Evolutionary conservation across 2,329 filamentous ascomycete species (phyloP), one percentile per base, ranked within the genome.

Genomic region (Alternaria ethzedia): DNA sequence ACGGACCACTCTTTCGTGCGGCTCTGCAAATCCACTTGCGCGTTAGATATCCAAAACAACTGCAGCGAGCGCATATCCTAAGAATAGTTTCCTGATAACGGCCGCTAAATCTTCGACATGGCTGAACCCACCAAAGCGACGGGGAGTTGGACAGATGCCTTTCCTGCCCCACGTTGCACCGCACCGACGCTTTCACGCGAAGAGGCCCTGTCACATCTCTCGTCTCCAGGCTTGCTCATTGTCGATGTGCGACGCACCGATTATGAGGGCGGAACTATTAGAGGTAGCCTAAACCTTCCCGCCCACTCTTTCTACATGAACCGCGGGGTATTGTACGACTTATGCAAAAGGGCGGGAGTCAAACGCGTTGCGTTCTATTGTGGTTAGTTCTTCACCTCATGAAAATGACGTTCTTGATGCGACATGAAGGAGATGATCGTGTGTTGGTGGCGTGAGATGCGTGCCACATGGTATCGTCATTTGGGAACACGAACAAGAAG

Each of bases 231-330:
- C 43, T 70, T 83, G 56, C 79, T 84, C 44, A 71, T 83, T 54
- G 74, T 83, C 12, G 82, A 84, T 65, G 80, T 83, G 30, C 80
- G 83, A 21, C 76, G 82, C 43, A 84, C 78, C n/a, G 83, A 84
- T 70, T 84, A 82, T 64, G 80, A 82, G 57, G 83, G 83, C 36
- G 83, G 82, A 13, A 71, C 76, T 6, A 82, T 84, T 51, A 74
- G 77, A 23, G 82, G 82, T n/a, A 82, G 80, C 66, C 69, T 84
- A 30, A 84, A 84, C 62, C 74, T 84, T 44, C 83, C 83, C n/a
- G 83, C 83, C 0, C 82, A 84, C 54, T 79, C 78, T 44, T 84
- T 84, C 73, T 83, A 80, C 70, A 75, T 79, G 78, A 84, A 84
- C 65, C 71, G 79, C 45, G 81, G 74, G 2, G 79, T 79, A n/a